Conservation (phyloP, 768 basidiomycete species). For the Lactarius akahatsu region DNA sequence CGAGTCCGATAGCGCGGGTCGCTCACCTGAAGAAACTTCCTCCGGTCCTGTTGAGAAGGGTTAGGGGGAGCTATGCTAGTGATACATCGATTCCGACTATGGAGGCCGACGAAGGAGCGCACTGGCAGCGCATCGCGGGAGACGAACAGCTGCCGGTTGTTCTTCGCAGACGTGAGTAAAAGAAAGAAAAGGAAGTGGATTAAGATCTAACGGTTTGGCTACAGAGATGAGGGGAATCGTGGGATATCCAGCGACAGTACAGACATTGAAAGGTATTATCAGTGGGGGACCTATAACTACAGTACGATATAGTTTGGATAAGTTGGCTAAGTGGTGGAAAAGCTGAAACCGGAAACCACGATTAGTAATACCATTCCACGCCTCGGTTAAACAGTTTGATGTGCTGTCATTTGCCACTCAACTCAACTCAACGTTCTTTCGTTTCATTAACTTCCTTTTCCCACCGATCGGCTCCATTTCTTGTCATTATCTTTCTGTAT, state of each 20-base stretch:
- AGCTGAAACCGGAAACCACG: constrained; percentile 30
- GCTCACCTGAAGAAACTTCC: constrained; percentile 81
- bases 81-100: constrained; percentile 39
- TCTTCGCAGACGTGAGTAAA: constrained; percentile 49
- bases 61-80: constrained; percentile 51
- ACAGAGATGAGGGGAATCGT: constrained; percentile 79
- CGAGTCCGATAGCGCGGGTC: constrained; percentile 60
- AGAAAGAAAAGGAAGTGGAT: background rate
- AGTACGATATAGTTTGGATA: constrained; percentile 67
- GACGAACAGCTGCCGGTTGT: constrained; percentile 56
- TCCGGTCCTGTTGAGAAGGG: constrained; percentile 54
- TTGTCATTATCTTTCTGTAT: constrained; percentile 21
- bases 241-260: constrained; percentile 76
- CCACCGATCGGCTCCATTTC: constrained; percentile 20
- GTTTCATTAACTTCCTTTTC: constrained; percentile 22
- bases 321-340: constrained; percentile 84
- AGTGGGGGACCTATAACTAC: constrained; percentile 83
- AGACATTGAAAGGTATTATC: constrained; percentile 81
- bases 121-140: constrained; percentile 71
- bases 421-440: constrained; percentile 1
- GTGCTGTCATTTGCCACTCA: background rate
- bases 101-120: constrained; percentile 69
- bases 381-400: background rate
- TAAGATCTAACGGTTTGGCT: constrained; percentile 10
- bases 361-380: constrained; percentile 10